Evolutionary conservation across 2,329 filamentous ascomycete species (phyloP).

Genomic region (Ophiostoma sp.): DNA sequence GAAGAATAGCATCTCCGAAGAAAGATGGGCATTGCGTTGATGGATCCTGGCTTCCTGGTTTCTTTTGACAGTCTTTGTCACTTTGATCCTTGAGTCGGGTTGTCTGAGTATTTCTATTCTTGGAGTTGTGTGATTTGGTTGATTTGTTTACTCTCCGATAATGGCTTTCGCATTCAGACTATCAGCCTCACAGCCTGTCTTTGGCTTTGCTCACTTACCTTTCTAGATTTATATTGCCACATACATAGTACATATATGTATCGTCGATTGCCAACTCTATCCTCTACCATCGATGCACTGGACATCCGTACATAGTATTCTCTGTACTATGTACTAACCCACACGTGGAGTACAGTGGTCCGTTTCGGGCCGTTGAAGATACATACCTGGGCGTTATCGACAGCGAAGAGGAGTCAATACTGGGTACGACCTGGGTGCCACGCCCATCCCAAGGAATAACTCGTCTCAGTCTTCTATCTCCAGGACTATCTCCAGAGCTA

Average conservation of each 20-base stretch:
- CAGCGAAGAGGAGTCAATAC: background rate
- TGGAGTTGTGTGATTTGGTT: background rate
- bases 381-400: background rate
- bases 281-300: background rate
- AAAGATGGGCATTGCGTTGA: no score
- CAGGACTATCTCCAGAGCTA: background rate
- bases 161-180: background rate
- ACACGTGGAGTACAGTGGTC: conserved; percentile 2
- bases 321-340: background rate
- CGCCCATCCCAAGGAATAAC: background rate
- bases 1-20: background rate
- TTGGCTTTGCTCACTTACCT: background rate
- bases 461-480: background rate
- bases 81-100: background rate
- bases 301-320: background rate
- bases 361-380: conserved; percentile 8
- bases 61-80: background rate
- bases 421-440: background rate
- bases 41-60: no score
- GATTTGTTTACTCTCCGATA: background rate
- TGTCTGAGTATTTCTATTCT: background rate
- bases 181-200: background rate
- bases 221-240: background rate
- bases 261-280: background rate
- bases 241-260: background rate